phyloP scores from a whole-genome alignment of 805 yeast species.

The Danielia reshetovae region DNA sequence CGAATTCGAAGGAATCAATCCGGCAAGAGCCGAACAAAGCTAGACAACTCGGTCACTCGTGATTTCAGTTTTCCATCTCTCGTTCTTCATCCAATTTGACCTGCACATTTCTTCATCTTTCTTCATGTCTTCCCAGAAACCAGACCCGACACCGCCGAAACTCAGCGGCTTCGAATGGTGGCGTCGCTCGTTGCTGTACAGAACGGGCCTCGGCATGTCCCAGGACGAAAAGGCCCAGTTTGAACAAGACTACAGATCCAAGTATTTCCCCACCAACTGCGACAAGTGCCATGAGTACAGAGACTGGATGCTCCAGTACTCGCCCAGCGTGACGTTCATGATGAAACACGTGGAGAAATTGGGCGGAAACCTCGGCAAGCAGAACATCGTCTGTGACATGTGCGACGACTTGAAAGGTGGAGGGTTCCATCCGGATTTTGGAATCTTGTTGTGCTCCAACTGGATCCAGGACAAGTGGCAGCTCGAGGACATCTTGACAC shows the following conservation, averaged over 20 bases:
- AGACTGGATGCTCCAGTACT: slow-evolving; percentile 74
- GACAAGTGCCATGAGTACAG: slow-evolving; percentile 65
- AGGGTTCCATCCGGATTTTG: slow-evolving; percentile 88
- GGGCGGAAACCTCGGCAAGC: slow-evolving; percentile 44
- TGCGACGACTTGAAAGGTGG: slow-evolving; percentile 85
- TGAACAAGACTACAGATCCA: slow-evolving; percentile 51
- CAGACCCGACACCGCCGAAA: slow-evolving; percentile 22
- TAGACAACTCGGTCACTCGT: no score
- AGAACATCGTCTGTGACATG: slow-evolving; percentile 68
- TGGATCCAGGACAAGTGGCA: slow-evolving; percentile 71
- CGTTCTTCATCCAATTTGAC: no score
- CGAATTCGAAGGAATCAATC: no score
- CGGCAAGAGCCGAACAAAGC: no score
- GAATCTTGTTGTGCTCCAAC: slow-evolving; percentile 84
- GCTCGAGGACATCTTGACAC: slow-evolving; percentile 86
- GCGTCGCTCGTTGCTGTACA: slow-evolving; percentile 67
- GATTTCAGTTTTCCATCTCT: no score
- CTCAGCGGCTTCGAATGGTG: slow-evolving; percentile 71
- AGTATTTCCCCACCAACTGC: slow-evolving; percentile 52
- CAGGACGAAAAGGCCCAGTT: slow-evolving; percentile 50
- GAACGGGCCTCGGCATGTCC: slow-evolving; percentile 64
- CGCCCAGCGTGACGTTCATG: slow-evolving; percentile 88
- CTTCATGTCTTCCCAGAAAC: slow-evolving; percentile 1
- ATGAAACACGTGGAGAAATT: slow-evolving; percentile 72
- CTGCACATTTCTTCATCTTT: neutral